Evolutionary conservation across 108 stramenopile genomes (phyloP), one percentile per base, ranked within the genome.

Genomic region (Cyclotella kingstonii): DNA sequence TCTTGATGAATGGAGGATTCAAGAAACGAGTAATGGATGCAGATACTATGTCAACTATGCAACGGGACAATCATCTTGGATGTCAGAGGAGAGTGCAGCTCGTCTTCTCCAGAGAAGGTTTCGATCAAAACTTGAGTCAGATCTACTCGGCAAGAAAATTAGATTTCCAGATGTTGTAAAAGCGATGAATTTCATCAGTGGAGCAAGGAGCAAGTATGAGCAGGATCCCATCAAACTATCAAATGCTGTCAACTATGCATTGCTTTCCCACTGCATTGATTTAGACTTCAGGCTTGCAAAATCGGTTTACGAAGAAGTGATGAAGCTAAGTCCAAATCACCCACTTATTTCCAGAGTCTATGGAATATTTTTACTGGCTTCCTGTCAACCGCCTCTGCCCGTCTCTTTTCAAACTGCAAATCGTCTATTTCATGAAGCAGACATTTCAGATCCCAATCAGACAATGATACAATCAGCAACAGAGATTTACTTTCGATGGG

Each of bases 241-340:
- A 27, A 80, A 73, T 51, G 70, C 75, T n/a, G 79, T 80, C 27
- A 83, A 83, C 68, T 81, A 54, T 29, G 82, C 79, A 14, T 63
- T 83, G 7, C 42, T 83, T 6, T 19, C 38, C 19, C 79, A 80
- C 47, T 78, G 76, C 27, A 21, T 77, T 31, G 48, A 77, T 39
- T 54, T 70, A 14, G 77, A 83, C 61, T 65, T 80, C 22, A 33
- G 33, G 4, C 27, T 39, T n/a, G 82, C 82, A 12, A 64, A 59
- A 54, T 36, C 77, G 38, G 47, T 80, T 6, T 83, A 81, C 59
- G 58, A 79, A 43, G 54, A 36, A 23, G 82, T 77, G 0, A 55
- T 83, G 53, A 43, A 74, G 39, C 56, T 54, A 35, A 77, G 76
- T 45, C 79, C 79, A 41, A 70, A 68, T 48, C 80, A 80, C 42